These are phyloP conservation scores for Centrapalus pauciflorus DNA, from an alignment of 129 eudicot genomes.

Conservation along the genomic window DNA sequence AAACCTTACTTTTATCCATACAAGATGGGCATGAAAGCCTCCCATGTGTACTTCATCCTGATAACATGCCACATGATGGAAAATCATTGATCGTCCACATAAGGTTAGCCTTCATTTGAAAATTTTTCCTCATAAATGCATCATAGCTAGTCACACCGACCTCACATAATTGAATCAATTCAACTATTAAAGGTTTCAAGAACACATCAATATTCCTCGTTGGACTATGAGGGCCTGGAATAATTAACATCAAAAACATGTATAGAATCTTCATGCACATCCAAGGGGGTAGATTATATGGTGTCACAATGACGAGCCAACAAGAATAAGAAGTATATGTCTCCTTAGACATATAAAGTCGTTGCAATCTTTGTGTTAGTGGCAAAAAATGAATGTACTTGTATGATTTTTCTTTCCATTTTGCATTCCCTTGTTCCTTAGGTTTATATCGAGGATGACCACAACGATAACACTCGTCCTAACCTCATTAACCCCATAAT, in stretches of 20 bases:
- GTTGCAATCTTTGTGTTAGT: constrained; percentile 1
- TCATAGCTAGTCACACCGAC: constrained; percentile 3
- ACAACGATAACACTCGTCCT: too few relatives aligned
- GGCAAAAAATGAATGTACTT: neutral
- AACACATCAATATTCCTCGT: constrained; percentile 9
- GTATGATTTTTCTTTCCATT: too few relatives aligned
- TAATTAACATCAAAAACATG: constrained; percentile 4
- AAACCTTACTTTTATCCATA: too few relatives aligned
- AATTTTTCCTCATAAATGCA: neutral
- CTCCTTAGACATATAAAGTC: neutral
- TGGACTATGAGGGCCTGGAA: constrained; percentile 12
- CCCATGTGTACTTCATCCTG: constrained; percentile 28
- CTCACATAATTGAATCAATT: constrained; percentile 11
- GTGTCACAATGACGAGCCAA: constrained; percentile 25
- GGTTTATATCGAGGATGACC: too few relatives aligned
- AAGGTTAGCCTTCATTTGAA: neutral
- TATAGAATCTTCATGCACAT: constrained; percentile 23
- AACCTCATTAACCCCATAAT: too few relatives aligned
- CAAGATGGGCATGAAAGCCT: constrained; percentile 22
- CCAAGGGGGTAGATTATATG: constrained; percentile 29
- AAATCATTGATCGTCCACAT: constrained; percentile 28
- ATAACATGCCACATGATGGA: constrained; percentile 11
- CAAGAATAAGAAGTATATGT: constrained; percentile 1
- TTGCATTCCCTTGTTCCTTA: too few relatives aligned
- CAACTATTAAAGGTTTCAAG: constrained; percentile 19